These are phyloP conservation scores for Eucalyptus cloeziana DNA, from an alignment of 345 rosid genomes.

Conservation along the genomic window DNA sequence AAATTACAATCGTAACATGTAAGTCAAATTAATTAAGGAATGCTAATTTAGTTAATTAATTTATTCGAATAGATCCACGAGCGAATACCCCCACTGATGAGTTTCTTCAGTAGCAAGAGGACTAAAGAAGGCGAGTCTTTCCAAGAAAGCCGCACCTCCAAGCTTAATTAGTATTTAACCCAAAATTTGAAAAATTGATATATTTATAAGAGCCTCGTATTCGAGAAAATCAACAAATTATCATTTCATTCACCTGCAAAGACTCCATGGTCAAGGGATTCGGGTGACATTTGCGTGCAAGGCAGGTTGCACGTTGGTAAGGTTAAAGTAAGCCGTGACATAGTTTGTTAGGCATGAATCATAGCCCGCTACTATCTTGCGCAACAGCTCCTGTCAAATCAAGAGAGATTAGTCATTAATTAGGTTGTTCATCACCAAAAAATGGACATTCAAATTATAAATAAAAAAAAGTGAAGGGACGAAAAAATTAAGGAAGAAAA, in stretches of 20 bases:
- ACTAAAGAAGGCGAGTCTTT: conserved; percentile 29
- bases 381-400: conserved; percentile 11
- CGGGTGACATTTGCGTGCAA: conserved; percentile 72
- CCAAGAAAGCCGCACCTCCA: conserved; percentile 11
- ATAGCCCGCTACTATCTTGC: conserved; percentile 79
- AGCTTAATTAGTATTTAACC: conserved; percentile 4
- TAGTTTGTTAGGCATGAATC: conserved; percentile 85
- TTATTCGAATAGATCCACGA: conserved; percentile 29
- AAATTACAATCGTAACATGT: not conserved
- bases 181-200: not conserved
- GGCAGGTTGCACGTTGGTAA: conserved; percentile 73
- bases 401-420: not conserved
- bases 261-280: conserved; percentile 51
- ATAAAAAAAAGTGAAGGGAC: not conserved
- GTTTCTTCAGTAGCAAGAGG: conserved; percentile 45
- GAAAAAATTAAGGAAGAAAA: not conserved
- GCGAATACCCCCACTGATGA: conserved; percentile 40
- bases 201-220: not conserved
- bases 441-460: not conserved
- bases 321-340: conserved; percentile 57
- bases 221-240: not conserved
- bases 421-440: not conserved
- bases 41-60: not conserved
- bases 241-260: conserved; percentile 28
- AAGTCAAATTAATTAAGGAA: not conserved